Conservation (phyloP, 192 early-diverging fungal genomes). For the Linderina pennispora region DNA sequence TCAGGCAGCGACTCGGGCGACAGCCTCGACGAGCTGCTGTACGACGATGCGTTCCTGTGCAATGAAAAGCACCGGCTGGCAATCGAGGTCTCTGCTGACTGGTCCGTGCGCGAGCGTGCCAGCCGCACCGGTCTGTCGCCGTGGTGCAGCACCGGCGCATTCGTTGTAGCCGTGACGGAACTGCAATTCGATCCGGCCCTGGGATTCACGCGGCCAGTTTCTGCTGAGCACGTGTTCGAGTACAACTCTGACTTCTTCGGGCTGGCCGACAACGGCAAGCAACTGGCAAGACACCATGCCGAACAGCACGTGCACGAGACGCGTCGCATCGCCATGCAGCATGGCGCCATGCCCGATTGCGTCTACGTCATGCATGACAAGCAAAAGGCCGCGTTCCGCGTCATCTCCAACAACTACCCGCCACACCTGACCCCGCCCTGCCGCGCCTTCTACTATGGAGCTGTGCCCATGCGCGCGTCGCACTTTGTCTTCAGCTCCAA, state of each 20-base stretch:
- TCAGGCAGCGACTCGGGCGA: slow-evolving; percentile 4
- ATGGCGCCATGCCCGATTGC: slow-evolving; percentile 16
- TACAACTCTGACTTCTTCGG: slow-evolving; percentile 41
- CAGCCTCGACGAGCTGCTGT: slow-evolving; percentile 25
- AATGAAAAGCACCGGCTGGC: slow-evolving; percentile 38
- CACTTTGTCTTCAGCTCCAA: slow-evolving; percentile 30
- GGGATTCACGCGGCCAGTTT: slow-evolving; percentile 24
- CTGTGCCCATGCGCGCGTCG: slow-evolving; percentile 15
- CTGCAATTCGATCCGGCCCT: slow-evolving; percentile 17
- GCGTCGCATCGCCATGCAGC: slow-evolving; percentile 13
- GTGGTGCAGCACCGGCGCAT: slow-evolving; percentile 27
- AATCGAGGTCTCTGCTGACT: slow-evolving; percentile 9
- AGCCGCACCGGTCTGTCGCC: slow-evolving; percentile 20
- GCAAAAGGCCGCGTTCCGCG: slow-evolving; percentile 41
- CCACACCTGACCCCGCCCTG: slow-evolving; percentile 28
- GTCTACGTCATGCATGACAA: slow-evolving; percentile 44
- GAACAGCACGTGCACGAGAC: slow-evolving; percentile 15
- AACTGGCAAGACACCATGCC: slow-evolving; percentile 15
- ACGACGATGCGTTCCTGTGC: slow-evolving; percentile 34
- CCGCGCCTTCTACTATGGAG: slow-evolving; percentile 37
- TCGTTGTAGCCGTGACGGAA: slow-evolving; percentile 13
- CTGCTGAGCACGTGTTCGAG: slow-evolving; percentile 17
- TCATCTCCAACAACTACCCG: slow-evolving; percentile 32
- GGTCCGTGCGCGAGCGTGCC: slow-evolving; percentile 9
- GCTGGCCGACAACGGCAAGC: slow-evolving; percentile 30